Percentiles rank a stretch among this genome's conserved stretches.
These are phyloP conservation scores for Orbilia javanica DNA, from an alignment of 2,329 filamentous ascomycete species.

Conservation along the genomic window DNA sequence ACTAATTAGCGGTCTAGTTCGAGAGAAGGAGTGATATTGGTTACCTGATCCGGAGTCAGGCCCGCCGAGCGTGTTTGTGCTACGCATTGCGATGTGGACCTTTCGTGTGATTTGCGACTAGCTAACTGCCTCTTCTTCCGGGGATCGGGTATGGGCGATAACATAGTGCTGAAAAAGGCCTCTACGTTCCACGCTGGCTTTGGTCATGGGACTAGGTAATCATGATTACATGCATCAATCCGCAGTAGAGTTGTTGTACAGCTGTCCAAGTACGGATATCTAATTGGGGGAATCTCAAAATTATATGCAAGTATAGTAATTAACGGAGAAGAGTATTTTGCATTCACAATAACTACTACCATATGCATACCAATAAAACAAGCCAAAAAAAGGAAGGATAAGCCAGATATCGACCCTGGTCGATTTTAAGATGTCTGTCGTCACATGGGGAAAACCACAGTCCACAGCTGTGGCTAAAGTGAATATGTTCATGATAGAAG, in stretches of 20 bases:
- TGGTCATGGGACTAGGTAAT: background rate
- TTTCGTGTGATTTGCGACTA: background rate
- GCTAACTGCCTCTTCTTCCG: background rate
- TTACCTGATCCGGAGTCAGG: conserved; percentile 13
- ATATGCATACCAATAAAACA: background rate
- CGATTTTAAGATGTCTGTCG: background rate
- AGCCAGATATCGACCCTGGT: background rate
- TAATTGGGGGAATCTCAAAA: background rate
- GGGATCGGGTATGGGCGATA: background rate
- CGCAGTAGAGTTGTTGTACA: background rate
- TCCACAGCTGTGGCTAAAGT: background rate
- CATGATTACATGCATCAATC: conserved; percentile 13
- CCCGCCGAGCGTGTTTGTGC: background rate
- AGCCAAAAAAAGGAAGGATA: background rate
- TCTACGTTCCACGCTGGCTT: background rate
- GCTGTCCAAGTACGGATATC: background rate
- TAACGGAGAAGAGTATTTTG: background rate
- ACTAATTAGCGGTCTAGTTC: no score
- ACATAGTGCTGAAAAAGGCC: no score
- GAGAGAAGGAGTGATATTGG: background rate
- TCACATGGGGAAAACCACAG: background rate
- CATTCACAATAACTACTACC: background rate
- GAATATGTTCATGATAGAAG: conserved; percentile 23
- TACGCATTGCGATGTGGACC: background rate
- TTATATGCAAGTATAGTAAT: no score